Evolutionary conservation across 495 filamentous ascomycete species (phyloP).

Genomic region (Lindgomyces ingoldianus): DNA sequence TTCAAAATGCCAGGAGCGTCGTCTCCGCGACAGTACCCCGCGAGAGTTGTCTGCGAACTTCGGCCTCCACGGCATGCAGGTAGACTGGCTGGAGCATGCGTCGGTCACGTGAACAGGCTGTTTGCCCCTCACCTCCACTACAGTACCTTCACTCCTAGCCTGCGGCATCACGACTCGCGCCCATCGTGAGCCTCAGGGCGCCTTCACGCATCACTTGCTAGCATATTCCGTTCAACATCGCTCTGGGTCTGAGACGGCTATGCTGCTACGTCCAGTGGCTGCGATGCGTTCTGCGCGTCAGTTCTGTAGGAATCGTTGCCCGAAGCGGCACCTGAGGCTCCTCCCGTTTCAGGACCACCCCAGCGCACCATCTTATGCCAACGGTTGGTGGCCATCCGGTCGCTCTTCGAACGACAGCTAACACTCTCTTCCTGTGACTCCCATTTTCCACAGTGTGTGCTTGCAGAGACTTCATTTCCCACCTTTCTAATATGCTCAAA

Average conservation of each 20-base stretch:
- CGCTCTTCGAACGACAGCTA: conserved; percentile 28
- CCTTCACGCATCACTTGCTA: conserved; percentile 7
- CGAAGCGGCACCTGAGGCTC: conserved; percentile 30
- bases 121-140: too few species aligned
- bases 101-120: not conserved
- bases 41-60: too few species aligned
- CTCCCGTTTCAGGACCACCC: conserved; percentile 29
- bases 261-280: conserved; percentile 16
- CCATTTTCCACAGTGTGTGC: not conserved
- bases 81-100: too few species aligned
- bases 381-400: conserved; percentile 33
- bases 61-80: too few species aligned
- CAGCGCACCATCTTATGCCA: conserved; percentile 30
- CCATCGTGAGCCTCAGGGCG: not conserved
- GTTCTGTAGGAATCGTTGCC: conserved; percentile 32
- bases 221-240: conserved; percentile 11
- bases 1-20: not conserved
- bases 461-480: conserved; percentile 27
- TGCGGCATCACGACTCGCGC: not conserved
- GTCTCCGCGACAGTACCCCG: too few species aligned
- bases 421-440: conserved; percentile 21
- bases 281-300: conserved; percentile 36
- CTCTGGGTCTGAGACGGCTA: conserved; percentile 30
- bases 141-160: too few species aligned
- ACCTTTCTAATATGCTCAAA: conserved; percentile 35